These are phyloP conservation scores for Arabidopsis hybrid DNA, from an alignment of 441 rosid species.

Conservation along the genomic window DNA sequence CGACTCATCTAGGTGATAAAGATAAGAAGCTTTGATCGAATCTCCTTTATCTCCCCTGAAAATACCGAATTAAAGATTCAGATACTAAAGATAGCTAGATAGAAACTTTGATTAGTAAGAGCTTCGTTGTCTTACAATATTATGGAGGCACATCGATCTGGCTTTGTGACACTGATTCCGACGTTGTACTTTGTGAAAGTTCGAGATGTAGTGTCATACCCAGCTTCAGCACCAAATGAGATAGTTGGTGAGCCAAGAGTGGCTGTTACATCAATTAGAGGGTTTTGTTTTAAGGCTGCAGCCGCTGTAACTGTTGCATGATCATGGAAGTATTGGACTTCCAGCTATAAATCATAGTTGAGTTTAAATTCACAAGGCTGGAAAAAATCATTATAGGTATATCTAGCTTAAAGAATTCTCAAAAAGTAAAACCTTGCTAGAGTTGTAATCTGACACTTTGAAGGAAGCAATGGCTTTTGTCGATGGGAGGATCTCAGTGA, in stretches of 20 bases:
- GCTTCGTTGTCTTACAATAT: slow-evolving; percentile 58
- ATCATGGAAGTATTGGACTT: slow-evolving; percentile 83
- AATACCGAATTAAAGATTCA: too few relatives aligned
- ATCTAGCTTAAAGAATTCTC: background rate
- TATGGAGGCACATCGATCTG: slow-evolving; percentile 73
- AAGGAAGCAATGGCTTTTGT: slow-evolving; percentile 75
- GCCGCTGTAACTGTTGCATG: slow-evolving; percentile 76
- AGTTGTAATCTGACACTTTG: slow-evolving; percentile 73
- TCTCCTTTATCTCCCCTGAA: slow-evolving; percentile 80
- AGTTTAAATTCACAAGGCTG: slow-evolving; percentile 15
- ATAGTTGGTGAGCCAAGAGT: slow-evolving; percentile 81
- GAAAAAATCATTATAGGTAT: background rate
- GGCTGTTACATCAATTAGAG: slow-evolving; percentile 72
- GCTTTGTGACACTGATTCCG: slow-evolving; percentile 75
- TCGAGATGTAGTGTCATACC: slow-evolving; percentile 72
- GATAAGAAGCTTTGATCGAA: slow-evolving; percentile 57
- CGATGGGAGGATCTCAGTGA: slow-evolving; percentile 79
- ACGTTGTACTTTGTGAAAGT: slow-evolving; percentile 80
- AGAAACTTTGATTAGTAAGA: background rate
- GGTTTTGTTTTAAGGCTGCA: slow-evolving; percentile 65
- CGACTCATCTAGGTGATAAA: slow-evolving; percentile 54
- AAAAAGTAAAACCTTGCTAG: slow-evolving; percentile 64
- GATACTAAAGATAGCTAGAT: background rate
- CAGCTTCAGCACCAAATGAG: slow-evolving; percentile 92
- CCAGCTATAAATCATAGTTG: slow-evolving; percentile 54